These are phyloP conservation scores for Ophiocordyceps australis DNA, from an alignment of 2,329 filamentous ascomycete genomes.

Conservation along the genomic window DNA sequence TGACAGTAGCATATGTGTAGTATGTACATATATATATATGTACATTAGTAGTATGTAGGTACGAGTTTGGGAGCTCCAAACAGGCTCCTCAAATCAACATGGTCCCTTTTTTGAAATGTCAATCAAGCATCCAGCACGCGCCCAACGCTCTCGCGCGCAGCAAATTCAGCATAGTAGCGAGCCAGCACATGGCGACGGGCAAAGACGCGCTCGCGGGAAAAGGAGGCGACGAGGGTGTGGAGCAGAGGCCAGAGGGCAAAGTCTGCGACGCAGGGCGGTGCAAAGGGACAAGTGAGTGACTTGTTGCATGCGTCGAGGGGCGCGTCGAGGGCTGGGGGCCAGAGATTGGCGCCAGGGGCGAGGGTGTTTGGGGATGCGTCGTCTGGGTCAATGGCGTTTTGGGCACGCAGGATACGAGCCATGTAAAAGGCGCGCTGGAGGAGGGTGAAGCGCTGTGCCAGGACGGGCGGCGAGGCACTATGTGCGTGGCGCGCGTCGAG, in stretches of 20 bases:
- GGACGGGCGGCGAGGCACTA: constrained; percentile 8
- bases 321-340: constrained; percentile 6
- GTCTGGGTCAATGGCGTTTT: no score
- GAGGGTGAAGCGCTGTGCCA: constrained; percentile 18
- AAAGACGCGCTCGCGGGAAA: constrained; percentile 11
- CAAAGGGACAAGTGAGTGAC: constrained; percentile 17
- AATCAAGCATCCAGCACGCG: constrained; percentile 9
- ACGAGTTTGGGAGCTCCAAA: no score
- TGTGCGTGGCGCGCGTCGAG: constrained; percentile 29
- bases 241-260: constrained; percentile 40
- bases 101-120: no score
- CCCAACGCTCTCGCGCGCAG: constrained; percentile 6
- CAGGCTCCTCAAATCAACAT: no score
- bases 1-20: no score
- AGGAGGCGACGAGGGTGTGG: constrained; percentile 20
- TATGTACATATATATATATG: no score
- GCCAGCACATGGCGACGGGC: constrained; percentile 11
- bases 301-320: constrained; percentile 20
- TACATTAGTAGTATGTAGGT: no score
- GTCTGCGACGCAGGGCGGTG: constrained; percentile 25
- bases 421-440: constrained; percentile 21
- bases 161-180: constrained; percentile 17
- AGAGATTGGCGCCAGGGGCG: background rate
- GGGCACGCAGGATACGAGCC: constrained; percentile 8
- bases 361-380: background rate